phyloP scores from a whole-genome alignment of 1,284 basidiomycete genomes.

The Cryptococcus sp. region DNA sequence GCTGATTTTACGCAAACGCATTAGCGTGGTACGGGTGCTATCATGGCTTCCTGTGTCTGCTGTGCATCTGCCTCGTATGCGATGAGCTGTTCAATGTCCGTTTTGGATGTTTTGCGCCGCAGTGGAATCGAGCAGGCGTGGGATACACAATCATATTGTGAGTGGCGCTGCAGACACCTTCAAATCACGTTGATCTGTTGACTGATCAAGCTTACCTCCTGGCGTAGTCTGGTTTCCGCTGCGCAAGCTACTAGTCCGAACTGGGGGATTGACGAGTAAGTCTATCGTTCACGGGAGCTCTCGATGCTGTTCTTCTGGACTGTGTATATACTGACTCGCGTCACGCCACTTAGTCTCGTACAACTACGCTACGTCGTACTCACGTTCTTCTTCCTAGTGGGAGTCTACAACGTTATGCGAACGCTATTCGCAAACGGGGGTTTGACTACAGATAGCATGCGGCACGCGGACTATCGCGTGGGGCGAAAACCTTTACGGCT shows the following conservation, averaged over 20 bases:
- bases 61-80: conserved; percentile 31
- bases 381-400: conserved; percentile 27
- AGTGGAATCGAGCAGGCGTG: conserved; percentile 32
- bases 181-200: neutral
- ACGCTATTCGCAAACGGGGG: conserved; percentile 13
- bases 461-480: conserved; percentile 19
- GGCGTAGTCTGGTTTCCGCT: conserved; percentile 20
- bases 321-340: neutral
- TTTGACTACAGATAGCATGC: conserved; percentile 8
- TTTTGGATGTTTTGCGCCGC: conserved; percentile 36
- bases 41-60: conserved; percentile 26
- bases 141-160: conserved; percentile 43
- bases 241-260: conserved; percentile 32
- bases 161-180: neutral
- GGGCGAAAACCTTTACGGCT: conserved; percentile 23
- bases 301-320: neutral
- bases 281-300: neutral
- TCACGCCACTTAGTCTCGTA: conserved; percentile 7
- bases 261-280: conserved; percentile 26
- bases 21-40: conserved; percentile 37
- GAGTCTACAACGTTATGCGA: conserved; percentile 34
- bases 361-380: conserved; percentile 30
- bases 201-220: neutral
- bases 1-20: neutral
- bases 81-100: conserved; percentile 38